Evolutionary conservation across 192 early-diverging fungal genomes (phyloP).

Genomic region (Chytriomyces confervae): DNA sequence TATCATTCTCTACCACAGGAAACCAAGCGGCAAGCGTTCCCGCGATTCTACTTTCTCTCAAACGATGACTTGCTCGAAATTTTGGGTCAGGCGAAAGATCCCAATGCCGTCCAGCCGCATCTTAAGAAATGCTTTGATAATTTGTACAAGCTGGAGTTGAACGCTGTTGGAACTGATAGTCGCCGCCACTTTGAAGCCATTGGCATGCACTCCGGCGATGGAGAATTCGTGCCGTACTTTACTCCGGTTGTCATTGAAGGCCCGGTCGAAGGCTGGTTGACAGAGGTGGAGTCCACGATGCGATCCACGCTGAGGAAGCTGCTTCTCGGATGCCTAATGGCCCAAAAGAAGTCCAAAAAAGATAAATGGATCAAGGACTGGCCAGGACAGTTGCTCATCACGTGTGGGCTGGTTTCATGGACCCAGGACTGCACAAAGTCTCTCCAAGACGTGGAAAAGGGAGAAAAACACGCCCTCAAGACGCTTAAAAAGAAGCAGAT

Average conservation of each 20-base stretch:
- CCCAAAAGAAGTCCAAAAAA: slow-evolving; percentile 63
- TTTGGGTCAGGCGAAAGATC: slow-evolving; percentile 64
- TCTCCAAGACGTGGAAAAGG: slow-evolving; percentile 62
- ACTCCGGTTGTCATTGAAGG: slow-evolving; percentile 59
- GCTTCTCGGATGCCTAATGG: slow-evolving; percentile 54
- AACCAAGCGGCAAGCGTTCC: slow-evolving; percentile 65
- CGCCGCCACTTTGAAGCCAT: slow-evolving; percentile 59
- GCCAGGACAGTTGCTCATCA: slow-evolving; percentile 65
- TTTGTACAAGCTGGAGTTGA: slow-evolving; percentile 60
- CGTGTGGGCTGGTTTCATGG: slow-evolving; percentile 62
- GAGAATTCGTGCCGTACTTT: slow-evolving; percentile 65
- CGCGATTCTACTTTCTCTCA: slow-evolving; percentile 67
- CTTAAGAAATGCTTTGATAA: slow-evolving; percentile 69
- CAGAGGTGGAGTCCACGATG: slow-evolving; percentile 61
- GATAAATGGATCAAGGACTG: slow-evolving; percentile 71
- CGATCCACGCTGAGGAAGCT: slow-evolving; percentile 56
- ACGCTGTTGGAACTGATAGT: slow-evolving; percentile 54
- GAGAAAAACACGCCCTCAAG: slow-evolving; percentile 62
- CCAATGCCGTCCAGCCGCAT: slow-evolving; percentile 64
- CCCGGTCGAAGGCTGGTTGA: slow-evolving; percentile 62
- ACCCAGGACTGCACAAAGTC: slow-evolving; percentile 65
- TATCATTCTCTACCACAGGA: slow-evolving; percentile 34
- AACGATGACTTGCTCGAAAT: slow-evolving; percentile 69
- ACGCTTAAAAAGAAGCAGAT: slow-evolving; percentile 67
- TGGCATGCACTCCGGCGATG: slow-evolving; percentile 68